phyloP scores from a whole-genome alignment of 2,329 filamentous ascomycete genomes.

The Pseudogymnoascus sp. region DNA sequence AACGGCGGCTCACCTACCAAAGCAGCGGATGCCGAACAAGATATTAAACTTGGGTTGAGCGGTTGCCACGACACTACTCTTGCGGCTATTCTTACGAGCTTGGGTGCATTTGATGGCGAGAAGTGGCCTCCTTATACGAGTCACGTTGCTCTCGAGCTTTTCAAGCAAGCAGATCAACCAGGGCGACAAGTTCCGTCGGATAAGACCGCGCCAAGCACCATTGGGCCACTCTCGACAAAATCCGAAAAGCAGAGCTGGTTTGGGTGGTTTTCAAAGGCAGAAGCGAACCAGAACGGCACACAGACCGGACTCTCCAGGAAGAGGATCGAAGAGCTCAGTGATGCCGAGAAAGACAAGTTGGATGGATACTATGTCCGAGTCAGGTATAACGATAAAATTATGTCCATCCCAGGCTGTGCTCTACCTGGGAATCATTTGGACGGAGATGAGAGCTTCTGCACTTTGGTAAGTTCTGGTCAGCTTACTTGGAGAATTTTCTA shows the following conservation, averaged over 20 bases:
- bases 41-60: slow-evolving; percentile 67
- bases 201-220: neutral
- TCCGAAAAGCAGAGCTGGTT: slow-evolving; percentile 21
- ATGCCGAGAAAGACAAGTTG: slow-evolving; percentile 51
- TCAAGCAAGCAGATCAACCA: slow-evolving; percentile 46
- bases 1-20: slow-evolving; percentile 36
- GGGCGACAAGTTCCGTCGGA: slow-evolving; percentile 22
- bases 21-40: slow-evolving; percentile 40
- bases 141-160: slow-evolving; percentile 85
- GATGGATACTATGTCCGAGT: slow-evolving; percentile 80
- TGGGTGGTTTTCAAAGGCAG: slow-evolving; percentile 19
- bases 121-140: slow-evolving; percentile 91
- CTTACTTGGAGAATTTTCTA: neutral
- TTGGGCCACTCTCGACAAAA: neutral
- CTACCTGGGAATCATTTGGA: slow-evolving; percentile 71
- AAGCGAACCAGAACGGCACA: slow-evolving; percentile 13
- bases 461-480: slow-evolving; percentile 51
- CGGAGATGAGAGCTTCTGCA: slow-evolving; percentile 85
- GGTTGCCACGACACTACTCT: slow-evolving; percentile 94
- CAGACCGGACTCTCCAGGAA: slow-evolving; percentile 52
- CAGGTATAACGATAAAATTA: slow-evolving; percentile 79
- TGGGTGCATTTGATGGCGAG: slow-evolving; percentile 67
- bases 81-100: slow-evolving; percentile 65
- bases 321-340: slow-evolving; percentile 46
- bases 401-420: slow-evolving; percentile 76